These are phyloP conservation scores for Eutrema heterophyllum DNA, from an alignment of 345 rosid genomes.

Conservation along the genomic window DNA sequence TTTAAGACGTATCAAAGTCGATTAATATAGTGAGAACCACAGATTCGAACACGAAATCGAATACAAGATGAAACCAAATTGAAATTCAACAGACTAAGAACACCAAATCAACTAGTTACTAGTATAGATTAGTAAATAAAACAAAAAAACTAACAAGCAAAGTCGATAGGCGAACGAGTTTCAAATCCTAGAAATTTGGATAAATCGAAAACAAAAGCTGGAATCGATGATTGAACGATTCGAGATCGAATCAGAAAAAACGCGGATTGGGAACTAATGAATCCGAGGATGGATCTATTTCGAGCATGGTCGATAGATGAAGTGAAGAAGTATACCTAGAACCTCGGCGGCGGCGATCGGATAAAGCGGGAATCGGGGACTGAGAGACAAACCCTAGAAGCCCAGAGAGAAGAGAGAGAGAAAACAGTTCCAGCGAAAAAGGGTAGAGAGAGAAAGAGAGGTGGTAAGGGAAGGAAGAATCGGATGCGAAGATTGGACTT, in stretches of 20 bases:
- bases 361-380: conserved; percentile 29
- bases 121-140: neutral
- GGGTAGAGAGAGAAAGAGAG: conserved; percentile 22
- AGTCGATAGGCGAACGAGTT: neutral
- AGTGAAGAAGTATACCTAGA: conserved; percentile 23
- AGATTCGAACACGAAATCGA: conserved; percentile 20
- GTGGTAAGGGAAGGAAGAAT: conserved; percentile 2
- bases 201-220: neutral
- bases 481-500: conserved; percentile 29
- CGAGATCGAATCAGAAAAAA: conserved; percentile 10
- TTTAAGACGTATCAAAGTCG: neutral
- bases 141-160: neutral
- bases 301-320: neutral
- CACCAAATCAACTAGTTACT: neutral
- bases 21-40: neutral
- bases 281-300: conserved; percentile 5
- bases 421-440: conserved; percentile 30
- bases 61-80: neutral
- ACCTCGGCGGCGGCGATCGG: conserved; percentile 25
- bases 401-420: neutral
- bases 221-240: conserved; percentile 7
- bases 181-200: conserved; percentile 6
- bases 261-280: neutral
- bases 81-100: conserved; percentile 10
- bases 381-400: conserved; percentile 37